phyloP scores from a whole-genome alignment of 1,139 yeast species.

The Eremothecium sinecaudum region DNA sequence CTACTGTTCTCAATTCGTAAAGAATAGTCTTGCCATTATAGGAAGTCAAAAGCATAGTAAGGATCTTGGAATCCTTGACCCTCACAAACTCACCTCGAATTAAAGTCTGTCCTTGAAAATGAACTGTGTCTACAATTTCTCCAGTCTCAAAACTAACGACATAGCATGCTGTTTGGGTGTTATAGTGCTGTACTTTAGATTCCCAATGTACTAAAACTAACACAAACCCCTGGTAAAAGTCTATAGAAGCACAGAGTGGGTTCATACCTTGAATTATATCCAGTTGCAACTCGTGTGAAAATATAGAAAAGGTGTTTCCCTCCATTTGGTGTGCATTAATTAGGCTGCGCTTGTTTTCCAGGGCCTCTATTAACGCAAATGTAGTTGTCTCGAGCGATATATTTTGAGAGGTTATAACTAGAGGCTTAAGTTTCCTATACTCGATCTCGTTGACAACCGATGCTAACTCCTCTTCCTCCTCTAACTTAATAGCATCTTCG shows the following conservation, averaged over 20 bases:
- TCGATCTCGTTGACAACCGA: constrained; percentile 2
- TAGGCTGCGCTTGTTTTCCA: constrained; percentile 9
- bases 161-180: constrained; percentile 5
- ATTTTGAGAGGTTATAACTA: constrained; percentile 11
- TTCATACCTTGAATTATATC: not conserved
- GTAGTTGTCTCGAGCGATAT: constrained; percentile 10
- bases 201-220: constrained; percentile 8
- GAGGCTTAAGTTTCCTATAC: constrained; percentile 4
- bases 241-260: constrained; percentile 13
- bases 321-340: constrained; percentile 1
- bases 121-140: constrained; percentile 15
- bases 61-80: constrained; percentile 8
- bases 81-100: constrained; percentile 13
- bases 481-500: not conserved
- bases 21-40: constrained; percentile 21
- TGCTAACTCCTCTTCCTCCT: not conserved
- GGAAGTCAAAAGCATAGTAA: constrained; percentile 11
- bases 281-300: constrained; percentile 6
- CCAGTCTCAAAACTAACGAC: constrained; percentile 13
- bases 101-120: constrained; percentile 17
- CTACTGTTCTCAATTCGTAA: constrained; percentile 14
- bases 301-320: constrained; percentile 3
- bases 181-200: constrained; percentile 2
- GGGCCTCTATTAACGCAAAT: constrained; percentile 13
- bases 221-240: constrained; percentile 11